Conservation (phyloP, 2,329 filamentous ascomycete genomes). For the Trichothecium roseum region DNA sequence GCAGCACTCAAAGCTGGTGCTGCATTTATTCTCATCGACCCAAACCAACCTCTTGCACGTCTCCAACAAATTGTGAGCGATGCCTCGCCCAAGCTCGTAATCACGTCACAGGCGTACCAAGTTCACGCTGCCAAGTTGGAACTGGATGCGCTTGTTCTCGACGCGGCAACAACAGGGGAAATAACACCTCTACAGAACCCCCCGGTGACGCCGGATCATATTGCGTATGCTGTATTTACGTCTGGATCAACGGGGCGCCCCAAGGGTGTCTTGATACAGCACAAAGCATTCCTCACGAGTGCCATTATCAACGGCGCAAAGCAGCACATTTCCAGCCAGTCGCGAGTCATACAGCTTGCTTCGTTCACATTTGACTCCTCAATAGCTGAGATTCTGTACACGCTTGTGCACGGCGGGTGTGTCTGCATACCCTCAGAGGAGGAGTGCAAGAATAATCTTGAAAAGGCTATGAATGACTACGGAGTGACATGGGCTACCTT, state of each 20-base stretch:
- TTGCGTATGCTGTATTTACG: conserved; percentile 21
- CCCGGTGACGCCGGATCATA: conserved; percentile 5
- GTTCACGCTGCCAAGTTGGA: background rate
- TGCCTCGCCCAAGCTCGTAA: background rate
- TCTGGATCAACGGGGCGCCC: conserved; percentile 18
- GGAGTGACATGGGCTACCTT: conserved; percentile 5
- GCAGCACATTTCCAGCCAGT: background rate
- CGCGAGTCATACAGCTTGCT: background rate
- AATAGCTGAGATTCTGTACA: conserved; percentile 3
- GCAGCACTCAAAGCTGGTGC: background rate
- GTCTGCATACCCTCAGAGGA: conserved; percentile 1
- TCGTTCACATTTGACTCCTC: conserved; percentile 9
- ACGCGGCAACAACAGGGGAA: background rate
- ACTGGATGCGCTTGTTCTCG: background rate
- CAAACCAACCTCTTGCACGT: background rate
- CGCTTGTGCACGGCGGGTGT: conserved; percentile 3
- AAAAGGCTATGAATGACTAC: conserved; percentile 1
- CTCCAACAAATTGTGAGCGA: background rate
- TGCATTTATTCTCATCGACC: background rate
- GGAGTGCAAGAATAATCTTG: conserved; percentile 1
- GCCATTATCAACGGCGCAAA: background rate
- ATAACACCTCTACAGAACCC: background rate
- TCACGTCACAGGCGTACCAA: background rate
- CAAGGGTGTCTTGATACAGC: conserved; percentile 22
- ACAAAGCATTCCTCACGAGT: conserved; percentile 1